A percentile compares a stretch with the other conserved stretches of the same genome.
Evolutionary conservation across 768 basidiomycete species (phyloP).

Genomic region (Boletus rubescentipes): DNA sequence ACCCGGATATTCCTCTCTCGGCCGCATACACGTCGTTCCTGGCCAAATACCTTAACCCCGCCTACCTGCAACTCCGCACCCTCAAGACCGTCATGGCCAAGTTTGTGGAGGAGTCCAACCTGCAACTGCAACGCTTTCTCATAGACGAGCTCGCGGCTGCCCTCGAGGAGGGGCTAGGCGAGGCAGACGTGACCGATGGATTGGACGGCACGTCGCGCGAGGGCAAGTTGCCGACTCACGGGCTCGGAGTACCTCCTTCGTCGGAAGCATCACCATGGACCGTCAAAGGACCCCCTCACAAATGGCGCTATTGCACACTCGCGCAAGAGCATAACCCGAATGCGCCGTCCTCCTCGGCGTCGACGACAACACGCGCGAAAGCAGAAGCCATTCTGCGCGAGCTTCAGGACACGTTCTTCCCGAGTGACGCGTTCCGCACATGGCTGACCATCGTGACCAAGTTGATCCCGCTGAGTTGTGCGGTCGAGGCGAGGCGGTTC

Average conservation of each 20-base stretch:
- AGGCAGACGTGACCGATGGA: constrained; percentile 63
- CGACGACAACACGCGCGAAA: constrained; percentile 8
- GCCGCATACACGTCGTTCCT: constrained; percentile 69
- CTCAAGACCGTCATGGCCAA: constrained; percentile 76
- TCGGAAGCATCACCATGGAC: constrained; percentile 58
- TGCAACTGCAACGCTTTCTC: constrained; percentile 89
- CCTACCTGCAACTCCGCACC: constrained; percentile 81
- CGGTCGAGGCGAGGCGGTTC: constrained; percentile 83
- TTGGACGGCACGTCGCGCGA: constrained; percentile 50
- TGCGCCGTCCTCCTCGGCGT: neutral
- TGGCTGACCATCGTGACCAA: constrained; percentile 78
- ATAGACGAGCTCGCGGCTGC: constrained; percentile 60
- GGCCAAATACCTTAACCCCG: constrained; percentile 81
- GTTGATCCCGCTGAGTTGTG: constrained; percentile 68
- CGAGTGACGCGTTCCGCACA: constrained; percentile 82
- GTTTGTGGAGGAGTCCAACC: constrained; percentile 83
- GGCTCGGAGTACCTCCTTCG: constrained; percentile 48
- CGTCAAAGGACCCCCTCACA: constrained; percentile 86
- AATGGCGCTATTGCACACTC: constrained; percentile 88
- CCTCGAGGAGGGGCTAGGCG: constrained; percentile 64
- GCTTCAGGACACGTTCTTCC: constrained; percentile 76
- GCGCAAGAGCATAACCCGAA: neutral
- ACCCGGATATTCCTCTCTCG: constrained; percentile 53
- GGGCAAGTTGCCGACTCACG: constrained; percentile 62
- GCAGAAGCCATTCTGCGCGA: constrained; percentile 27